Evolutionary conservation across 768 basidiomycete species (phyloP).

Genomic region (Gloeophyllum trabeum): DNA sequence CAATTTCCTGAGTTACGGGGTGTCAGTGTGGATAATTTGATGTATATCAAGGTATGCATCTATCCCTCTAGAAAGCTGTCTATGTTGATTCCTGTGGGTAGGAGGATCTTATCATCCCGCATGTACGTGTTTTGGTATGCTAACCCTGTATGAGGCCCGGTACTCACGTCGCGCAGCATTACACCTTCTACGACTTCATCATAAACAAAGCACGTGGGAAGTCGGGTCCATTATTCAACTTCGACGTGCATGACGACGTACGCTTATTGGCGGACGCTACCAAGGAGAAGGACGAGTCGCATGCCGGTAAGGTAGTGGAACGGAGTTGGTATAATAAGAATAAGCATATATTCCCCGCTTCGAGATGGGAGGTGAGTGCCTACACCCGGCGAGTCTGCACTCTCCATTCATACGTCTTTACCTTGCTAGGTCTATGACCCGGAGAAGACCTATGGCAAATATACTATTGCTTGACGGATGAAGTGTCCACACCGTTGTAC

Average conservation of each 20-base stretch:
- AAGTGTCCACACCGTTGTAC: no score
- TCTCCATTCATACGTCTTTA: no score
- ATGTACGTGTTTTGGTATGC: constrained; percentile 37
- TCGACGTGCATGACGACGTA: constrained; percentile 98
- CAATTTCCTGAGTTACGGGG: constrained; percentile 90
- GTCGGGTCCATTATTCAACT: constrained; percentile 95
- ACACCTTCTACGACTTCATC: constrained; percentile 98
- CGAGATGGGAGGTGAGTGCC: constrained; percentile 83
- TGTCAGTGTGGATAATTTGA: constrained; percentile 89
- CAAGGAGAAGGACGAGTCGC: constrained; percentile 95
- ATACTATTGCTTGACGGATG: constrained; percentile 67
- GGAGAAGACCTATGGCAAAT: constrained; percentile 87
- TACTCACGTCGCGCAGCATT: constrained; percentile 44
- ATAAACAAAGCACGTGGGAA: constrained; percentile 98
- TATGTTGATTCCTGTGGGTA: constrained; percentile 19
- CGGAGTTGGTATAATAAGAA: constrained; percentile 91
- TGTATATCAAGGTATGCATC: constrained; percentile 85
- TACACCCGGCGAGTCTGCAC: no score
- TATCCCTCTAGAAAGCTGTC: constrained; percentile 5
- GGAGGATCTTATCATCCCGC: constrained; percentile 97
- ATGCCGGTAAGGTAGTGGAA: constrained; percentile 98
- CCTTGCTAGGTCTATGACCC: constrained; percentile 86
- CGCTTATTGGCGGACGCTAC: constrained; percentile 90
- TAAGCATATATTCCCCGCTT: constrained; percentile 97
- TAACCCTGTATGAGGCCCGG: neutral